Conservation (phyloP, 768 basidiomycete species). For the Mrakia frigida region DNA sequence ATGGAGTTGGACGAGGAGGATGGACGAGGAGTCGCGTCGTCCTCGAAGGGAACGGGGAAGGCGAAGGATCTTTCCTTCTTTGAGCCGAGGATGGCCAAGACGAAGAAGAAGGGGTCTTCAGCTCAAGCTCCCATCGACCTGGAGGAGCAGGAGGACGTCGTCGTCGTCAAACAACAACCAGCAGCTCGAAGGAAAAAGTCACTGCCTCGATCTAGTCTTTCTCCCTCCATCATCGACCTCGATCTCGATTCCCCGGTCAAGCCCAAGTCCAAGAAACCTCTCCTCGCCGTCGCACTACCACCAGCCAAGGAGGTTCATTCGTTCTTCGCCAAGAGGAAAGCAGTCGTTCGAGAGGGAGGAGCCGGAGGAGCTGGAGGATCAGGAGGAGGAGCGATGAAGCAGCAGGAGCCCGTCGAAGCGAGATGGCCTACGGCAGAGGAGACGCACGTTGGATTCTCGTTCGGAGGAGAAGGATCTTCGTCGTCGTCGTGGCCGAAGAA, state of each 20-base stretch:
- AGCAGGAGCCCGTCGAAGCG: constrained; percentile 3
- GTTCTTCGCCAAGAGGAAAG: constrained; percentile 14
- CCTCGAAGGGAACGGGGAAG: not conserved
- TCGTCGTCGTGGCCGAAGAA: not conserved
- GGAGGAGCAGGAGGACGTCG: not conserved
- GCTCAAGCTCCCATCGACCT: not conserved
- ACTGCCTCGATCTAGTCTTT: not conserved
- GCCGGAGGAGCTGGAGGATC: not conserved
- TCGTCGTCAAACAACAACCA: not conserved
- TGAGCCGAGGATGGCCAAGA: not conserved
- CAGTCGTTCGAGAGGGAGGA: not conserved
- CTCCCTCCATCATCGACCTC: constrained; percentile 14
- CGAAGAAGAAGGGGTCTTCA: not conserved
- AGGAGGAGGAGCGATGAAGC: not conserved
- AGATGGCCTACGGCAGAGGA: not conserved
- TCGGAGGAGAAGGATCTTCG: not conserved
- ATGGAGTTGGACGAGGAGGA: not conserved
- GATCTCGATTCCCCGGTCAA: constrained; percentile 12
- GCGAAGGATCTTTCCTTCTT: constrained; percentile 1
- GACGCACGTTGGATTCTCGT: not conserved
- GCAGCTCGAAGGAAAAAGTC: not conserved
- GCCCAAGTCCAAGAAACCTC: not conserved
- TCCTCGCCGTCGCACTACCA: not conserved
- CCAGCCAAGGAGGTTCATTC: constrained; percentile 17
- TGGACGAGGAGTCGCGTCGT: not conserved